Evolutionary conservation across 2,329 filamentous ascomycete genomes (phyloP), one percentile per base, ranked within the genome.

Genomic region (Colletotrichum truncatum): DNA sequence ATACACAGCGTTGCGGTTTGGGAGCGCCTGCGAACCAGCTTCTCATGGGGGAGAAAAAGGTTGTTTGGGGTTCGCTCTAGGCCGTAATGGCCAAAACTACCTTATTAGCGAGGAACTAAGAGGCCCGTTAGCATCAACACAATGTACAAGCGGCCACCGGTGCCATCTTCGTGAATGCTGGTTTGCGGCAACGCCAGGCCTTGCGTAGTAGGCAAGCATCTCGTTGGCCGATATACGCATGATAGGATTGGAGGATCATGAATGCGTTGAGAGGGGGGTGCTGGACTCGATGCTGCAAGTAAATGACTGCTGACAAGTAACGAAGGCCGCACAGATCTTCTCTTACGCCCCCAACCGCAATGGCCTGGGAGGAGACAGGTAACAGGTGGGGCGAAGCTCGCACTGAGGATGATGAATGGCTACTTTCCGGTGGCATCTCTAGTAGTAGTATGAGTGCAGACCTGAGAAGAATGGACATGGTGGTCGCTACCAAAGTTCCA

Each of bases 201-300:
- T 9, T 43, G 52, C 18, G 30, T 16, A 16, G 9, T 3, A 36
- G 10, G 11, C 14, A 10, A 25, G 11, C 34, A 4, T 51, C 43
- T 45, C 36, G 49, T 65, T 65, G 62, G 62, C 30, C 43, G 16
- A 32, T n/a, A 32, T 65, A 65, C 57, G 62, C 56, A 18, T 30
- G 32, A 34, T 23, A 48, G 46, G 26, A 51, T 26, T 23, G 28
- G 12, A 61, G 30, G 38, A 41, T 43, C 55, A 32, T 14, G 25
- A 28, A 18, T 26, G 18, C 32, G 34, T 16, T 28, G 52, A 32
- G 36, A 58, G 18, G 14, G 21, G 10, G 16, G 21, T 51, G 32
- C 57, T 43, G 43, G 39, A 43, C 36, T 49, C 58, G 43, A 51
- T 32, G 28, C 58, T 56, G 62, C 49, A 36, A 45, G 23, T 34